Evolutionary conservation across 352 stramenopile species (phyloP), one percentile per base, ranked within the genome.

Genomic region (Saprolegnia diclina): DNA sequence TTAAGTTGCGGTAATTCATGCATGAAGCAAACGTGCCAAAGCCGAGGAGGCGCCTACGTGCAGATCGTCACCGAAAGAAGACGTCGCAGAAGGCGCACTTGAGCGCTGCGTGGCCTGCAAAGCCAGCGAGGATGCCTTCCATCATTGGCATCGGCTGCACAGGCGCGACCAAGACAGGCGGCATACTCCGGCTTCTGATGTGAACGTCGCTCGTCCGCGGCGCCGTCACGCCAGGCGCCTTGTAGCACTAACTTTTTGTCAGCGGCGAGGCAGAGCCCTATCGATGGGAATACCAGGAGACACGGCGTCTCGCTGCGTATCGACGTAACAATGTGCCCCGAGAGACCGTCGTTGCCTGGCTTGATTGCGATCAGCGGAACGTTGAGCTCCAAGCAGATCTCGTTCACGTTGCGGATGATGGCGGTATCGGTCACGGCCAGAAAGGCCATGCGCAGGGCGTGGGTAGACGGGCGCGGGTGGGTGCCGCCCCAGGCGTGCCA

Each of bases 1-100:
- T 59, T 18, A 81, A 73, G 18, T 76, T 76, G 48, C 80, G 74
- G 75, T 82, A 87, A 50, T 82, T 76, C 24, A 87, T 64, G 1
- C 73, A 73, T 3, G 79, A 82, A 42, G 71, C 77, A 40, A 79
- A 70, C 0, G 68, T 42, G 16, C 77, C 79, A 32, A 78, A 79
- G 22, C 40, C 61, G 16, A 82, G 67, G 10, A 78, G 14, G 45
- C 73, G 22, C 1, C 73, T 77, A 19, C 29, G 29, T 40, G 9
- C 2, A 38, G 11, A 46, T 48, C 19, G 18, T 4, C 11, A 13
- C 29, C 32, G 24, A 37, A n/a, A 18, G 2, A 37, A 11, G 38
- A 22, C 24, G 38, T 37, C 21, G 55, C 24, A 18, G 4, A 29
- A 18, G 9, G 73, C 75, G 50, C 72, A 79, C 77, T 74, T 74